Conservation (phyloP, 495 filamentous ascomycete species). For the Neurospora sp. region DNA sequence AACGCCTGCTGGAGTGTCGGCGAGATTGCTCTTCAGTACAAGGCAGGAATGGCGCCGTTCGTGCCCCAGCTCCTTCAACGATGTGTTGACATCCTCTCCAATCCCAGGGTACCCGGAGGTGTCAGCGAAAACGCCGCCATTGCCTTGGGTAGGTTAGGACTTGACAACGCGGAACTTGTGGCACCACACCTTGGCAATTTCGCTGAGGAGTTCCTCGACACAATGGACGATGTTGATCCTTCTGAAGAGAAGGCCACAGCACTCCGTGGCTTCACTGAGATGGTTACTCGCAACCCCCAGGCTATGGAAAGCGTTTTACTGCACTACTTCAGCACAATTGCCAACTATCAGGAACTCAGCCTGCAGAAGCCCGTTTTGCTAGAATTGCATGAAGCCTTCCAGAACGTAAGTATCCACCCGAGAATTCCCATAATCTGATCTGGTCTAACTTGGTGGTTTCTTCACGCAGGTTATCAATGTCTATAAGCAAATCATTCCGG, state of each 20-base stretch:
- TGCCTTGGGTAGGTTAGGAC: conserved; percentile 78
- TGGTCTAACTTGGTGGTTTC: not conserved
- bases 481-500: conserved; percentile 77
- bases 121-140: conserved; percentile 94
- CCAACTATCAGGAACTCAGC: conserved; percentile 54
- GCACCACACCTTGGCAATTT: conserved; percentile 75
- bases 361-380: conserved; percentile 35
- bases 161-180: conserved; percentile 66
- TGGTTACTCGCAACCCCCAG: conserved; percentile 78
- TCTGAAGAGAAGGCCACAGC: conserved; percentile 94
- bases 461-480: conserved; percentile 58
- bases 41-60: conserved; percentile 62
- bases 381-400: conserved; percentile 37
- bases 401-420: conserved; percentile 26
- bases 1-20: conserved; percentile 98
- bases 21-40: conserved; percentile 80
- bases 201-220: conserved; percentile 67
- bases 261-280: conserved; percentile 76
- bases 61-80: conserved; percentile 66
- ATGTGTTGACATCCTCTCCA: conserved; percentile 67
- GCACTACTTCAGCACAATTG: conserved; percentile 78
- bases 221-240: conserved; percentile 74
- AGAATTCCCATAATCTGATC: not conserved
- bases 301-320: conserved; percentile 80
- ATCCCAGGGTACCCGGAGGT: conserved; percentile 76